Base-by-base conservation (phyloP, 257 asterid species). In the Sherardia arvensis region DNA sequence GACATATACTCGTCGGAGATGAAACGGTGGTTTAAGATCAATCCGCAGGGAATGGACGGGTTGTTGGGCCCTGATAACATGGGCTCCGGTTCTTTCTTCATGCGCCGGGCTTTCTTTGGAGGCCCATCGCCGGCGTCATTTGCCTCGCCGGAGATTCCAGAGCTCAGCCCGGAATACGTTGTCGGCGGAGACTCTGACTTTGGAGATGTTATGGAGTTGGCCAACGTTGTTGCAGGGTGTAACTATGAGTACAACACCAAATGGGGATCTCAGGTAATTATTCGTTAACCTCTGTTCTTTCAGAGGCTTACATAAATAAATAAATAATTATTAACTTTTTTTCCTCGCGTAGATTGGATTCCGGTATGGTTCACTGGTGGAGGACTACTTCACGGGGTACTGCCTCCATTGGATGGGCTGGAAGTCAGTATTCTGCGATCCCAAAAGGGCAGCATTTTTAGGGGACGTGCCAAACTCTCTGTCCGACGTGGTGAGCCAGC, bases 51-150 rank as follows among this genome's bases (percentile, higher is more conserved):
- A 4, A 59, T 90, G 78, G 88, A 90, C 70, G 97, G 97, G 47
- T 75, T 85, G 0, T 4, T 22, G 1, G 97, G 97, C 67, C 79
- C 96, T 5, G 74, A 45, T 60, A 74, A 82, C 26, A 86, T 85
- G 28, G 97, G 97, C 1, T 85, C 91, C 0, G 91, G 96, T 9
- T 75, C 91, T 53, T 87, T 90, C 69, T 87, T 90, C 64, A 40
- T 29, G 53, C 85, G 97, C 0, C 76, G 88, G 32, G 85, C 79
- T 27, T 85, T 87, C 59, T 90, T 82, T 8, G 94, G 96, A 0
- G 55, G 85, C 47, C 96, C 96, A 7, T 77, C 67, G 11, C 18
- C 27, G 6, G 5, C 62, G 3, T 57, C 73, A 0, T 77, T 64
- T n/a, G 45, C 78, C 4, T 45, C 65, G 10, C 92, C 93, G 0